Evolutionary conservation across 768 basidiomycete species (phyloP), one percentile per base, ranked within the genome.

Genomic region (Cyclocybe cylindracea): DNA sequence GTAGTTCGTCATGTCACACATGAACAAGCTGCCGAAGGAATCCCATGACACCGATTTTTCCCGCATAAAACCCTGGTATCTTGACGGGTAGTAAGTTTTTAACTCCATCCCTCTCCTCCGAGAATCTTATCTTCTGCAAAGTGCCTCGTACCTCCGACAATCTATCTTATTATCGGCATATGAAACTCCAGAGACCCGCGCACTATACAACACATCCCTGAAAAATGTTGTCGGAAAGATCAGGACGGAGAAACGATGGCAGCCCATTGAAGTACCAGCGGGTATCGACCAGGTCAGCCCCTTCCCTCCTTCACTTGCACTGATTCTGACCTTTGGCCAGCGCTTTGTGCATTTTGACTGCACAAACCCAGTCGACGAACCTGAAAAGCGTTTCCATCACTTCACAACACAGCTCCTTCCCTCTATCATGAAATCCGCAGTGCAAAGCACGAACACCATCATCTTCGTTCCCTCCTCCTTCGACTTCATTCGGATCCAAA

Each of bases 11-110:
- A 78, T 99, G 59, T 84, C 84, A 5, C 80, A 89, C 58, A 70
- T 98, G 53, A 98, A 98, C 71, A 78, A 88, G 59, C 76, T 97
- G 9, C 97, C 97, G 1, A 92, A 94, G 61, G 91, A 95, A 61
- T 92, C 94, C 1, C 95, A 87, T 58, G 90, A 95, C 54, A 84
- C 90, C 18, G 97, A 98, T 69, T 98, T 98, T 72, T 96, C 94
- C 8, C 85, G 97, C 9, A 89, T 98, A 61, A 98, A 97, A 70
- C 91, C 94, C 1, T 98, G 97, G 97, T 97, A 95, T 67, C 80
- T 98, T 9, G 96, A 98, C 59, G 89, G 88, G 65, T 83, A 93
- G 95, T 97, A 70, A 44, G 54, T 54, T 10, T 34, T 1, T 31
- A 16, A 18, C 11, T 29, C 38, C 10, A 24, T 47, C 13, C 33